Evolutionary conservation across 768 basidiomycete species (phyloP).

Genomic region (Panellus pusillus): DNA sequence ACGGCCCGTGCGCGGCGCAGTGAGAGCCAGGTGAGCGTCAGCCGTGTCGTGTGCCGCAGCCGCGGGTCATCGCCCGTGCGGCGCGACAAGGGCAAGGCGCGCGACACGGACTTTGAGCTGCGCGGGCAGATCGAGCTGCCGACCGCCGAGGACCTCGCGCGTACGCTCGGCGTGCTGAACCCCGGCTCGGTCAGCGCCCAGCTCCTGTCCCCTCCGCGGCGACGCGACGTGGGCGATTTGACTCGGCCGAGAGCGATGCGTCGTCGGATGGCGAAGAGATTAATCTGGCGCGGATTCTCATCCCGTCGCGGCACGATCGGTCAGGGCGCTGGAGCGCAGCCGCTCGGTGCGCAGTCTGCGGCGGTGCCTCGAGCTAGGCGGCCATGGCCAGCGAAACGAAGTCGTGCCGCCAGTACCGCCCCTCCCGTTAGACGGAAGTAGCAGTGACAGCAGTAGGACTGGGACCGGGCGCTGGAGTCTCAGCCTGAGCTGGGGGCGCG

Average conservation of each 20-base stretch:
- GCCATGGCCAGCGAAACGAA: neutral
- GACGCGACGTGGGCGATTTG: conserved; percentile 7
- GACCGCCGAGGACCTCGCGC: conserved; percentile 7
- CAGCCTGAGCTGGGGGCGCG: conserved; percentile 21
- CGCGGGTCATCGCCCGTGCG: conserved; percentile 22
- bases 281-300: conserved; percentile 19
- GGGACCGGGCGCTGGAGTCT: conserved; percentile 16
- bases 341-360: conserved; percentile 20
- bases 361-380: conserved; percentile 17
- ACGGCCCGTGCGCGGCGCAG: conserved; percentile 14
- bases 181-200: conserved; percentile 4
- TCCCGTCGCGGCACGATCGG: conserved; percentile 14
- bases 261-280: conserved; percentile 22
- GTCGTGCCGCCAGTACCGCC: conserved; percentile 19
- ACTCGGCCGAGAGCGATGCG: conserved; percentile 16
- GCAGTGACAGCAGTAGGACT: neutral
- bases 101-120: conserved; percentile 16
- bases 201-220: conserved; percentile 14
- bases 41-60: conserved; percentile 22
- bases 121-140: conserved; percentile 17
- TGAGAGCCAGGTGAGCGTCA: conserved; percentile 20
- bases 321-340: conserved; percentile 18
- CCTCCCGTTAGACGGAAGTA: conserved; percentile 3
- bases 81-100: conserved; percentile 20
- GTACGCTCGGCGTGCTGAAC: conserved; percentile 16